Conservation (phyloP, 1,284 basidiomycete genomes). For the Flammula alnicola region DNA sequence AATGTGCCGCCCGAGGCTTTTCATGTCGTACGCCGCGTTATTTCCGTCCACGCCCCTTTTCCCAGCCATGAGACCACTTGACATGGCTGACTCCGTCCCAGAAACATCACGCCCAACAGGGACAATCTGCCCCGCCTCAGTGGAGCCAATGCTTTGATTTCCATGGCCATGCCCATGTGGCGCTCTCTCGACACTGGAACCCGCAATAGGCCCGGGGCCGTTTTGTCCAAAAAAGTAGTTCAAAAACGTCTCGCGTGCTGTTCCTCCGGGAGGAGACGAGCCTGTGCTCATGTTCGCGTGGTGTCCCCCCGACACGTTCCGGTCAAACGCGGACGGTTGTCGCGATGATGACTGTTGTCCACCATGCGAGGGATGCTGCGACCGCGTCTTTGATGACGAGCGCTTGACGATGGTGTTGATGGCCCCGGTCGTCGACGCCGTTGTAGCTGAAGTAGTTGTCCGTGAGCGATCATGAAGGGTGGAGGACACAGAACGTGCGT, state of each 20-base stretch:
- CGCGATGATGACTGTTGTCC: constrained; percentile 27
- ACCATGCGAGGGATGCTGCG: constrained; percentile 26
- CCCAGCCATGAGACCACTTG: constrained; percentile 66
- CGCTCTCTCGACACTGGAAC: constrained; percentile 48
- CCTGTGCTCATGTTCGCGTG: constrained; percentile 33
- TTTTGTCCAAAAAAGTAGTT: constrained; percentile 96
- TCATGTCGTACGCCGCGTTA: constrained; percentile 96
- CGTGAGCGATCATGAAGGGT: constrained; percentile 76
- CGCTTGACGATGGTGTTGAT: constrained; percentile 35
- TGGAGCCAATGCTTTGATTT: constrained; percentile 16
- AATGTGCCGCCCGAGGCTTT: constrained; percentile 95
- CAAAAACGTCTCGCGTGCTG: constrained; percentile 87
- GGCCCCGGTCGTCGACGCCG: constrained; percentile 28
- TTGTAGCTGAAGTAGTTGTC: constrained; percentile 37
- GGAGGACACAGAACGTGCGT: constrained; percentile 80
- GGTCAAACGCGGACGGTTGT: constrained; percentile 38
- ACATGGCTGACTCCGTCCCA: constrained; percentile 51
- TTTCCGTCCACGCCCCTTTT: constrained; percentile 73
- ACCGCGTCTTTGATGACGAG: constrained; percentile 42
- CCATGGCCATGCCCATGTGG: constrained; percentile 24
- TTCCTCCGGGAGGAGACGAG: constrained; percentile 44
- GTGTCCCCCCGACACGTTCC: constrained; percentile 19
- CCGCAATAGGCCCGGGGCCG: constrained; percentile 66
- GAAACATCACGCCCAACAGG: constrained; percentile 67
- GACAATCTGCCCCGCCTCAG: constrained; percentile 31